Evolutionary conservation across 305 asterid species (phyloP).

Genomic region (Stenogyne calaminthoides): DNA sequence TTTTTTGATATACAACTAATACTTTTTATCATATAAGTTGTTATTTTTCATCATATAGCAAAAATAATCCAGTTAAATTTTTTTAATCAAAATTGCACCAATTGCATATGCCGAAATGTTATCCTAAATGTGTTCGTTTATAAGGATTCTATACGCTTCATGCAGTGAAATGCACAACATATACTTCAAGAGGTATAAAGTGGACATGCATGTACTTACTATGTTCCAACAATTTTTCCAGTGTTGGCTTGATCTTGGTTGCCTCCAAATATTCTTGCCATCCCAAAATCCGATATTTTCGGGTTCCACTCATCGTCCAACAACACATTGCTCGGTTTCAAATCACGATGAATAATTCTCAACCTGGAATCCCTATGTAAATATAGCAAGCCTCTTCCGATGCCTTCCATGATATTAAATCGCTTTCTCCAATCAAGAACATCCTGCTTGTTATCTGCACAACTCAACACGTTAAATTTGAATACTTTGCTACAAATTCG

Average conservation of each 20-base stretch:
- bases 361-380: conserved; percentile 56
- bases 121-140: background rate
- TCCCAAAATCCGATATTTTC: conserved; percentile 58
- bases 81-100: background rate
- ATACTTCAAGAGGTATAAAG: background rate
- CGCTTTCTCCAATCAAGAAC: conserved; percentile 48
- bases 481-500: background rate
- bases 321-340: conserved; percentile 47
- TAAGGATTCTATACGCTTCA: background rate
- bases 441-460: conserved; percentile 28
- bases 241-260: conserved; percentile 52
- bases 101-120: too few relatives aligned
- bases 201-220: conserved; percentile 39
- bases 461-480: background rate
- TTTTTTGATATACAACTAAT: background rate
- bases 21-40: too few relatives aligned
- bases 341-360: conserved; percentile 47
- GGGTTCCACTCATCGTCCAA: conserved; percentile 45
- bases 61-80: background rate
- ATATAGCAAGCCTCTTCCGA: conserved; percentile 51
- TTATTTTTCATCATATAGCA: too few relatives aligned
- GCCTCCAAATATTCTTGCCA: conserved; percentile 56
- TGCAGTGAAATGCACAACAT: background rate
- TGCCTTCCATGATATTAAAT: conserved; percentile 44
- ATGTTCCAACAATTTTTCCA: conserved; percentile 48